phyloP scores from a whole-genome alignment of 345 rosid species.

The Excoecaria agallocha region DNA sequence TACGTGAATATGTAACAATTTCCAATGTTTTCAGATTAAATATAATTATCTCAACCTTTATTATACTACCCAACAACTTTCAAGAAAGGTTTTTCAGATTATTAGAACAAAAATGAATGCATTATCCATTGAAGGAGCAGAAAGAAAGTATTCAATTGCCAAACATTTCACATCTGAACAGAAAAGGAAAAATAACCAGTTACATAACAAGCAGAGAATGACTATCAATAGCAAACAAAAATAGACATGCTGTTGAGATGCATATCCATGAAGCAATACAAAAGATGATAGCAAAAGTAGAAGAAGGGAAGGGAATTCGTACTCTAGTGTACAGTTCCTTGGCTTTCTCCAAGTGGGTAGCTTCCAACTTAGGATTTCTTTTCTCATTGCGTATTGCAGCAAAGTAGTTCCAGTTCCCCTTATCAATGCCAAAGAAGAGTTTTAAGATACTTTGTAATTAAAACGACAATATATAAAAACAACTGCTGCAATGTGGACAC shows the following conservation, averaged over 20 bases:
- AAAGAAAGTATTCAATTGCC: conserved; percentile 22
- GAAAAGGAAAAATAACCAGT: not conserved
- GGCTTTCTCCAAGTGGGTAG: conserved; percentile 97
- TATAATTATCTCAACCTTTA: not conserved
- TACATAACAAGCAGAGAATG: not conserved
- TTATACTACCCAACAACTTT: not conserved
- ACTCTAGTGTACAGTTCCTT: conserved; percentile 91
- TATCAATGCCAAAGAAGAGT: conserved; percentile 22
- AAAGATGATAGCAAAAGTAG: conserved; percentile 1
- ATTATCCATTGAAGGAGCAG: not conserved
- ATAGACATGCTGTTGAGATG: not conserved
- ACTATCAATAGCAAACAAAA: not conserved
- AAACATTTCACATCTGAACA: not conserved
- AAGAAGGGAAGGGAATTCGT: conserved; percentile 29
- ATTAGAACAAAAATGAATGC: not conserved
- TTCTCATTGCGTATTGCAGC: conserved; percentile 98
- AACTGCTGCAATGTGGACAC: not conserved
- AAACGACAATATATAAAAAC: not conserved
- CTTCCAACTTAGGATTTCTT: conserved; percentile 95
- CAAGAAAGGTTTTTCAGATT: not conserved
- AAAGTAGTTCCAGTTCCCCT: conserved; percentile 99
- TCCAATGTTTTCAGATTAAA: not conserved
- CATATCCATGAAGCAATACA: not conserved
- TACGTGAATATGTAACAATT: no score
- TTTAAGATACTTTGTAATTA: conserved; percentile 13